Percentiles rank a stretch among this genome's conserved stretches.
These are phyloP conservation scores for Cladosporium sphaerospermum DNA, from an alignment of 2,329 filamentous ascomycete species.

Conservation along the genomic window DNA sequence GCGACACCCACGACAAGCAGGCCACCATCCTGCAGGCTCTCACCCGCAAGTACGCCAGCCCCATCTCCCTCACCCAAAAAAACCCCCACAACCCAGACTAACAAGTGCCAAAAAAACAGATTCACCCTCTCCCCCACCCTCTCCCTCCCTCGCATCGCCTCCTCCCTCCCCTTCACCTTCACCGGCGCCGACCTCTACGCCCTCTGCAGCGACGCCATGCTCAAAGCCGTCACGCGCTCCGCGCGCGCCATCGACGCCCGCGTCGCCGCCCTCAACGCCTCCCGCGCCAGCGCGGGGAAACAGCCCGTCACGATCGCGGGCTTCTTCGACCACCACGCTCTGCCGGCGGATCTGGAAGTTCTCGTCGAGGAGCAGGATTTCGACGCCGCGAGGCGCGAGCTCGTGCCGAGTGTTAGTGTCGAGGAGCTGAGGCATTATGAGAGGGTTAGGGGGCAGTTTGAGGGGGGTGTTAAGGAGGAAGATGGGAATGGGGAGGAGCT, in stretches of 20 bases:
- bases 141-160: constrained; percentile 67
- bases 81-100: not conserved
- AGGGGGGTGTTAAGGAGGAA: constrained; percentile 50
- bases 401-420: constrained; percentile 88
- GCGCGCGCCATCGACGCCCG: constrained; percentile 78
- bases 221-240: constrained; percentile 93
- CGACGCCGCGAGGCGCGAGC: constrained; percentile 67
- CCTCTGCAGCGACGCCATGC: constrained; percentile 95
- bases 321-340: constrained; percentile 91
- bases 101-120: constrained; percentile 38
- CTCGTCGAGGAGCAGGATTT: constrained; percentile 90
- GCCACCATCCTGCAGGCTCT: constrained; percentile 88
- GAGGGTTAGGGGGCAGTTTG: constrained; percentile 73
- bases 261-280: constrained; percentile 62
- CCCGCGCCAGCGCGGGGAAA: constrained; percentile 20
- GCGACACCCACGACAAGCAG: constrained; percentile 95
- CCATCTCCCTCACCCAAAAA: not conserved
- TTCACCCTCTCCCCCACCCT: constrained; percentile 78
- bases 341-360: constrained; percentile 74
- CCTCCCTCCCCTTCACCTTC: constrained; percentile 84
- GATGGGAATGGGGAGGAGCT: too few species aligned
- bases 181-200: constrained; percentile 97
- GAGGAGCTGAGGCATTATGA: constrained; percentile 93
- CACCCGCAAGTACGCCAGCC: constrained; percentile 71
- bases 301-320: constrained; percentile 69